A percentile compares a stretch with the other conserved stretches of the same genome.
Conservation (phyloP, 2,329 filamentous ascomycete genomes). For the Aplosporella prunicola region DNA sequence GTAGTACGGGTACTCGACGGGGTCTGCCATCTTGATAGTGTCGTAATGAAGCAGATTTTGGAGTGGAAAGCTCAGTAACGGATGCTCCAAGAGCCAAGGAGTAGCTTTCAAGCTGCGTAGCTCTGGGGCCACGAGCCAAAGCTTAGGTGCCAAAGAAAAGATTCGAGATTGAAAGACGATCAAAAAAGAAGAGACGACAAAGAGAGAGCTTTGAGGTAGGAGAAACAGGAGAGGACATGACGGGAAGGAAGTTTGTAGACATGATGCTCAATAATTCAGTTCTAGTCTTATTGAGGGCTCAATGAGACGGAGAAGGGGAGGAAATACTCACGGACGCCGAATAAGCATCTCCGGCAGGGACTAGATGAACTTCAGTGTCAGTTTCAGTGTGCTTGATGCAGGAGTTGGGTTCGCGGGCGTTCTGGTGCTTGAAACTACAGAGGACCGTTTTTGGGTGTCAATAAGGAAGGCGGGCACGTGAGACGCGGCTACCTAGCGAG, state of each 20-base stretch:
- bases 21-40: too few species aligned
- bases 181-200: neutral
- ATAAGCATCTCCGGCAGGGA: neutral
- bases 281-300: too few species aligned
- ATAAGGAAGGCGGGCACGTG: constrained; percentile 10
- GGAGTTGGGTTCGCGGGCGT: neutral
- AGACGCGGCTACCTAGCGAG: too few species aligned
- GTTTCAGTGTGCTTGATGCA: neutral
- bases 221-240: neutral
- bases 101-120: too few species aligned
- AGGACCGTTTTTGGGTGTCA: constrained; percentile 10
- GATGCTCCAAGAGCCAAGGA: too few species aligned
- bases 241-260: neutral
- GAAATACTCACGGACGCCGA: neutral
- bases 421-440: constrained; percentile 3
- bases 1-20: constrained; percentile 20
- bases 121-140: neutral
- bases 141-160: too few species aligned
- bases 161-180: neutral
- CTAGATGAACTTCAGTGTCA: neutral
- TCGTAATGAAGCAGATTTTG: neutral
- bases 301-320: neutral
- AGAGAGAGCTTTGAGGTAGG: neutral
- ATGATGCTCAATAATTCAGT: constrained; percentile 1
- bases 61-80: neutral